Base-by-base conservation (phyloP, 495 filamentous ascomycete species). In the Penicillium paradoxum region DNA sequence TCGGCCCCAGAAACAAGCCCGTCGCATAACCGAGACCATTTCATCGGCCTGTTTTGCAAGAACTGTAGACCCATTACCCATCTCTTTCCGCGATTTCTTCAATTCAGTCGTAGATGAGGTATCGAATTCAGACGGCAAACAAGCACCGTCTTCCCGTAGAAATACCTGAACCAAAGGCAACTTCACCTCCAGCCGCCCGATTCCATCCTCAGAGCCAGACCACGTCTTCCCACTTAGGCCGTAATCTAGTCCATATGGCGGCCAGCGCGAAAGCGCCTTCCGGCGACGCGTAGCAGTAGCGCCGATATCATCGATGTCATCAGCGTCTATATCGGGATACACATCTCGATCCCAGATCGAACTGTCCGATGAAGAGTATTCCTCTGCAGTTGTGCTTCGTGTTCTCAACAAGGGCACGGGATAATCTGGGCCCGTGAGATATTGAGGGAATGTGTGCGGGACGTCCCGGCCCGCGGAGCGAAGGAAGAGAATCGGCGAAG, bases 401-500 rank as follows among this genome's bases (percentile, higher is more conserved):
- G 29, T 27, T 30, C 49, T 58, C 18, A 71, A 41, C 0, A 72
- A 59, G 0, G 72, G 72, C 8, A 69, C 38, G 4, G 72, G 68
- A 49, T 73, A 66, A n/a, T 63, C 66, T 4, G 65, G 60, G 0
- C 72, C 69, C 0, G 64, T 73, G 4, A 61, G 54, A 45, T 73
- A 75, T 22, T 51, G 40, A 1, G 72, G 69, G 37, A 69, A 72
- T 0, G 39, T 13, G 14, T 55, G 54, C 1, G 75, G 77, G 0
- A 75, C 58, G 22, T 73, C 70, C 21, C 61, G 63, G 1, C 72
- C 75, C 0, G 78, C 56, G 0, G 78, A 76, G 24, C 82, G 73
- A 34, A 84, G 79, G 58, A 83, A 83, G 4, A 82, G 69, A 7
- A 81, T 65, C 0, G 82, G 81, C 5, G 79, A 83, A 1, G 82